Evolutionary conservation across 345 rosid species (phyloP), one percentile per base, ranked within the genome.

Genomic region (Euphorbia peplus): DNA sequence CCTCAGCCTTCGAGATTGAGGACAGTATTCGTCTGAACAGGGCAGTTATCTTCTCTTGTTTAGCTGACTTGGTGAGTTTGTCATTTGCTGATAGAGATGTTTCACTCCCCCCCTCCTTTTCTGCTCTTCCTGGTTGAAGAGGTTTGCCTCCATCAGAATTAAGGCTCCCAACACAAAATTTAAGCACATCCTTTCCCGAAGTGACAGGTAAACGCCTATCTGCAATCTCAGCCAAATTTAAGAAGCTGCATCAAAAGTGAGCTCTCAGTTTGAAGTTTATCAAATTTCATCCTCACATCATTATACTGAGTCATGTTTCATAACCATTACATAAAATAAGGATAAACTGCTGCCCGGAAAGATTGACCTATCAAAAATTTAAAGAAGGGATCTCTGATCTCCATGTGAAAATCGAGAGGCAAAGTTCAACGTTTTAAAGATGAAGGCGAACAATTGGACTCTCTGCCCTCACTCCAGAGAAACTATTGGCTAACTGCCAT

Each of bases 181-280:
- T 71, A 41, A 18, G 63, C 16, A 18, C 53, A 13, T 11, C 60
- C 42, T 75, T 69, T 26, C 28, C 68, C 22, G 30, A 73, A 59
- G 63, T 28, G 64, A 77, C 73, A 30, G 64, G 58, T 2, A 39
- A 13, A 67, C 66, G 52, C 50, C 76, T 55, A 76, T 78, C 84
- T 80, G 81, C 86, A 75, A 78, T 77, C 84, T 81, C 87, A 80
- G 88, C 84, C 87, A 84, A 85, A 87, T 75, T 79, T 68, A 83
- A 87, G 75, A 81, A 84, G 89, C 91, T 85, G 89, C 82, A 87
- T 77, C 86, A 76, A 75, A 75, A 72, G 62, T 74, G 80, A 54
- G 25, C 73, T 64, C 77, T 85, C 83, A 80, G 88, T 76, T 64
- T 73, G 64, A 58, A 73, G 60, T 65, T 68, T 14, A 54, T 55